Evolutionary conservation across 1,139 yeast species (phyloP).

Genomic region (Debaryomyces robertsiae): DNA sequence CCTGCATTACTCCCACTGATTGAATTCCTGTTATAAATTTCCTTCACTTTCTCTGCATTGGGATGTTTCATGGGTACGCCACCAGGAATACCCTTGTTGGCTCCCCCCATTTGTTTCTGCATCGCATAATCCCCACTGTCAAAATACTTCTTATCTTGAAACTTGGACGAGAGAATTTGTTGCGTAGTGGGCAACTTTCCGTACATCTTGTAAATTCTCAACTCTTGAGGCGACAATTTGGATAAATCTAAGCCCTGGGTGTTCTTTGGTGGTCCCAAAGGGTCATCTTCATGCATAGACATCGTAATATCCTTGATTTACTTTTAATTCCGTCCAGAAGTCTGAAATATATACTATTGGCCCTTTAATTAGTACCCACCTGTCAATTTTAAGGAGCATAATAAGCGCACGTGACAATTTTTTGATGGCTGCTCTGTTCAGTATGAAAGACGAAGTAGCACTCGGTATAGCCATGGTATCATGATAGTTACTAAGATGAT

Average conservation of each 20-base stretch:
- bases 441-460: constrained; percentile 1
- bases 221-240: constrained; percentile 66
- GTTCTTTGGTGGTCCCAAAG: constrained; percentile 49
- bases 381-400: constrained; percentile 3
- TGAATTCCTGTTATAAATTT: constrained; percentile 48
- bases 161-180: constrained; percentile 75
- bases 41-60: constrained; percentile 52
- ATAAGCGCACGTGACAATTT: constrained; percentile 1
- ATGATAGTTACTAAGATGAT: constrained; percentile 18
- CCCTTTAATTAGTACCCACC: constrained; percentile 1
- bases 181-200: constrained; percentile 88
- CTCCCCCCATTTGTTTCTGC: constrained; percentile 59
- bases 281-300: constrained; percentile 44
- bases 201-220: constrained; percentile 72
- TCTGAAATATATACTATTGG: constrained; percentile 1
- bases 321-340: neutral
- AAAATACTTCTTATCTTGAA: constrained; percentile 88
- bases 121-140: constrained; percentile 98
- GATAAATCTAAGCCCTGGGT: constrained; percentile 55
- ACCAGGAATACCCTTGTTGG: constrained; percentile 29
- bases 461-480: constrained; percentile 3
- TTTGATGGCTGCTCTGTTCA: neutral
- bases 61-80: constrained; percentile 49
- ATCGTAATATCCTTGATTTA: too few species aligned
- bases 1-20: constrained; percentile 50